A percentile compares a stretch with the other conserved stretches of the same genome.
Evolutionary conservation across 768 basidiomycete genomes (phyloP).

Genomic region (Psilocybe cubensis): DNA sequence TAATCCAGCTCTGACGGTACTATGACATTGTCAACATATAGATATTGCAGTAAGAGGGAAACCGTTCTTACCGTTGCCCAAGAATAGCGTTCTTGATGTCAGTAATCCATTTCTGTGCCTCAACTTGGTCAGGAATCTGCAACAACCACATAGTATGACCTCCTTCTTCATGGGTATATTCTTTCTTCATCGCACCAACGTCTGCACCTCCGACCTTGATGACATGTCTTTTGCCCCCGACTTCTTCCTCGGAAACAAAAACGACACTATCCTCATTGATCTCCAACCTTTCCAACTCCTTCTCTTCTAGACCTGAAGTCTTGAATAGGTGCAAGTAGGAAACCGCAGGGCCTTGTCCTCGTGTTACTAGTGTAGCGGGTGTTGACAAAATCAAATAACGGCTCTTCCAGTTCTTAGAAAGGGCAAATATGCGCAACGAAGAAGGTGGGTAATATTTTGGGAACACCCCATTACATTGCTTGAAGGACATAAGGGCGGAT

Average conservation of each 20-base stretch:
- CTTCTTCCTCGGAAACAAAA: conserved; percentile 67
- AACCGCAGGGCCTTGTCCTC: conserved; percentile 39
- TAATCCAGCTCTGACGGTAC: conserved; percentile 72
- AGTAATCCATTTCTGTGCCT: conserved; percentile 78
- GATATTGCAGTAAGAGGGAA: not conserved
- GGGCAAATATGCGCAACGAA: conserved; percentile 71
- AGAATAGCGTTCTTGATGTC: conserved; percentile 75
- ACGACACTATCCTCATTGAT: conserved; percentile 80
- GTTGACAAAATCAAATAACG: conserved; percentile 65
- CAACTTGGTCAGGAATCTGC: conserved; percentile 61
- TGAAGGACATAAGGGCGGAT: conserved; percentile 52
- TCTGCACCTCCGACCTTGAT: conserved; percentile 73
- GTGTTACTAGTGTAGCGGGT: conserved; percentile 41
- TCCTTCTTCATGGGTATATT: conserved; percentile 48
- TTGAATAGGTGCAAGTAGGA: conserved; percentile 81
- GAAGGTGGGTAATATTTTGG: conserved; percentile 72
- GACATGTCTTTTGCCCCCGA: conserved; percentile 51
- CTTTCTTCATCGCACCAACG: conserved; percentile 50
- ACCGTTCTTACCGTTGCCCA: conserved; percentile 57
- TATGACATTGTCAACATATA: conserved; percentile 28
- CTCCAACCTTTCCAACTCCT: conserved; percentile 73
- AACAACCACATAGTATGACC: conserved; percentile 71
- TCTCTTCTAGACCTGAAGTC: conserved; percentile 56
- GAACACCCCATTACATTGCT: conserved; percentile 54
- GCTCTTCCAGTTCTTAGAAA: conserved; percentile 74